Percentiles rank a stretch among this genome's conserved stretches.
phyloP scores from a whole-genome alignment of 352 stramenopile species.

The Lagenidium sp. region DNA sequence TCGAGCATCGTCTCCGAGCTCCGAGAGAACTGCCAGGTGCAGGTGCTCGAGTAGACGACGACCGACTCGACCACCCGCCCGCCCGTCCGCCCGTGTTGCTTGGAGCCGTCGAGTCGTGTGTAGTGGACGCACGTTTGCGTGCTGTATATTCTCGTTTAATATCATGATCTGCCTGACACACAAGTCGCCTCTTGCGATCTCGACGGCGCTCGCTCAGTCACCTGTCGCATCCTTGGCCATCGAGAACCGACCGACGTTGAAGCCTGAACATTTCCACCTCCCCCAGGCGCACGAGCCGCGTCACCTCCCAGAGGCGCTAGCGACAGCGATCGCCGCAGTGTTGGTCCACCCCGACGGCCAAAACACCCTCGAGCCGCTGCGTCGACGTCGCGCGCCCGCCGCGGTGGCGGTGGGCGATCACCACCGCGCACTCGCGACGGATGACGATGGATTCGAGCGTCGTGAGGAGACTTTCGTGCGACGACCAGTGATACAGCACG shows the following conservation, averaged over 20 bases:
- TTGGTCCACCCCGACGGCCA: slow-evolving; percentile 3
- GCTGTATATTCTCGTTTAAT: not conserved
- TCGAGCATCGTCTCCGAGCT: slow-evolving; percentile 11
- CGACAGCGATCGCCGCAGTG: slow-evolving; percentile 2
- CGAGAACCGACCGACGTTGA: no score
- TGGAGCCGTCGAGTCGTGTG: not conserved
- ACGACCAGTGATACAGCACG: slow-evolving; percentile 54
- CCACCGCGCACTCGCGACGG: slow-evolving; percentile 3
- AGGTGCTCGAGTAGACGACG: slow-evolving; percentile 3
- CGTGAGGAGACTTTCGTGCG: slow-evolving; percentile 28
- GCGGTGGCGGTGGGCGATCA: slow-evolving; percentile 51
- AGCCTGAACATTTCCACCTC: no score
- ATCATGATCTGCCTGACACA: no score
- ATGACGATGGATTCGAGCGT: slow-evolving; percentile 16
- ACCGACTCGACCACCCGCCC: no score
- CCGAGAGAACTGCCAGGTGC: slow-evolving; percentile 12
- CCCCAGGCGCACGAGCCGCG: no score
- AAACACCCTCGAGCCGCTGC: slow-evolving; percentile 16
- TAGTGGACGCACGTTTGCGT: not conserved
- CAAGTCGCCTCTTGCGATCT: no score
- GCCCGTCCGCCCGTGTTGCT: no score
- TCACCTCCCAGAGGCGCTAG: slow-evolving; percentile 18
- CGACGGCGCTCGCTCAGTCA: no score
- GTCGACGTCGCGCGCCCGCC: slow-evolving; percentile 19
- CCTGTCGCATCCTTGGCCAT: no score